phyloP scores from a whole-genome alignment of 208 protist genomes.

The Acanthamoeba sp. region DNA sequence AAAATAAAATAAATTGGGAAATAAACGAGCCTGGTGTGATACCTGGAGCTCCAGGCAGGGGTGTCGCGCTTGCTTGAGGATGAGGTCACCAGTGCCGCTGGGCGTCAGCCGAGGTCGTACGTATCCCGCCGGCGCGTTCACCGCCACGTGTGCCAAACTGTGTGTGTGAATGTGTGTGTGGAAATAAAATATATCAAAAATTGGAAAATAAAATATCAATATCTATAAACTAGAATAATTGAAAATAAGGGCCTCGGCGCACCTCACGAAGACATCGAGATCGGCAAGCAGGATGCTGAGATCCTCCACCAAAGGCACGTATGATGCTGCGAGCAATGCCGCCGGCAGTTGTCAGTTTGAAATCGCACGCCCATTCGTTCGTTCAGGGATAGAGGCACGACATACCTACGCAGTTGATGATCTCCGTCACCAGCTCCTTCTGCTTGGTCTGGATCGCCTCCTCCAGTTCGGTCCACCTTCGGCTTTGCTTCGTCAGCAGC shows the following conservation, averaged over 20 bases:
- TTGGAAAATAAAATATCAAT: not conserved
- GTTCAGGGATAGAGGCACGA: not conserved
- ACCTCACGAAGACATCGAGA: constrained; percentile 95
- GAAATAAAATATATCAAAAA: not conserved
- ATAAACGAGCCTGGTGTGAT: no score
- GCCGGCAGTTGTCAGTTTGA: not conserved
- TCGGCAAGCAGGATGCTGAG: constrained; percentile 94
- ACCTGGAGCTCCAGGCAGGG: constrained; percentile 86
- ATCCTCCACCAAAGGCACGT: constrained; percentile 96
- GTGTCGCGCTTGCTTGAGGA: constrained; percentile 87
- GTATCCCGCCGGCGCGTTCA: not conserved
- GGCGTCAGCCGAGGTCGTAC: constrained; percentile 45
- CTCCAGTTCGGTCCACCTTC: constrained; percentile 80
- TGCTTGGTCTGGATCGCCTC: constrained; percentile 88
- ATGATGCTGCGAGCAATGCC: constrained; percentile 84
- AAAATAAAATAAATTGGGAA: not conserved
- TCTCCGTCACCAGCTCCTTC: constrained; percentile 92
- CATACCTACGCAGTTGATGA: constrained; percentile 94
- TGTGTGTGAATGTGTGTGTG: not conserved
- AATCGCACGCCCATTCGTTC: not conserved
- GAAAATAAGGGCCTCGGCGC: constrained; percentile 67
- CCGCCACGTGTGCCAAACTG: constrained; percentile 29
- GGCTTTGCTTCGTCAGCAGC: constrained; percentile 86
- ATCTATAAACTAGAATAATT: no score
- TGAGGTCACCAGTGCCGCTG: constrained; percentile 46